phyloP scores from a whole-genome alignment of 495 filamentous ascomycete genomes.

The Aspergillus homomorphus region DNA sequence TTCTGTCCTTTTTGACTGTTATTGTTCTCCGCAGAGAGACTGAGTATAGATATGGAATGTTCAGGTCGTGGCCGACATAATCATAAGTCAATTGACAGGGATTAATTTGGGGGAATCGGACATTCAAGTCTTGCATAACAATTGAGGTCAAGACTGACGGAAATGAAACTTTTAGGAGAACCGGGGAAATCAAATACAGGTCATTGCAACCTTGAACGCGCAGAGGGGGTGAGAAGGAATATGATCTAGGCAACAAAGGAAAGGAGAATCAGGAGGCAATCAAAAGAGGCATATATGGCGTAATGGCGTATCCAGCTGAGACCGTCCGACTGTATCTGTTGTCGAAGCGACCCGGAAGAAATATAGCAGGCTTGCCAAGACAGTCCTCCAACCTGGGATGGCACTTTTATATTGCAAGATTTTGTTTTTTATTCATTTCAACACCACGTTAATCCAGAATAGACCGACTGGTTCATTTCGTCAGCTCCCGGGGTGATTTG shows the following conservation, averaged over 20 bases:
- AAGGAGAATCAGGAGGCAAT: slow-evolving; percentile 30
- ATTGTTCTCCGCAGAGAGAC: not conserved
- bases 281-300: slow-evolving; percentile 40
- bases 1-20: not conserved
- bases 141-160: slow-evolving; percentile 19
- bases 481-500: slow-evolving; percentile 7
- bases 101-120: slow-evolving; percentile 14
- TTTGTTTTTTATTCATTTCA: not conserved
- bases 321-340: slow-evolving; percentile 4
- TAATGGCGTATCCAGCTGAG: slow-evolving; percentile 23
- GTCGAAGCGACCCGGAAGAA: slow-evolving; percentile 10
- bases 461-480: slow-evolving; percentile 2
- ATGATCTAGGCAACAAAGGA: slow-evolving; percentile 14
- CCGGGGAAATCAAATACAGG: slow-evolving; percentile 23
- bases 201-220: slow-evolving; percentile 7
- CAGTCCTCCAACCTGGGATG: slow-evolving; percentile 9
- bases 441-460: not conserved
- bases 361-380: slow-evolving; percentile 1
- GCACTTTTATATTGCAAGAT: slow-evolving; percentile 2
- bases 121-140: slow-evolving; percentile 11
- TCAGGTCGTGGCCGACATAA: slow-evolving; percentile 6
- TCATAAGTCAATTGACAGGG: slow-evolving; percentile 11
- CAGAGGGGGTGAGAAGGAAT: slow-evolving; percentile 17
- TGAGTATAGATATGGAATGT: not conserved
- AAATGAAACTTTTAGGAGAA: slow-evolving; percentile 33